Conservation (phyloP, 805 yeast genomes). For the Kodamaea kaohsiungensis region DNA sequence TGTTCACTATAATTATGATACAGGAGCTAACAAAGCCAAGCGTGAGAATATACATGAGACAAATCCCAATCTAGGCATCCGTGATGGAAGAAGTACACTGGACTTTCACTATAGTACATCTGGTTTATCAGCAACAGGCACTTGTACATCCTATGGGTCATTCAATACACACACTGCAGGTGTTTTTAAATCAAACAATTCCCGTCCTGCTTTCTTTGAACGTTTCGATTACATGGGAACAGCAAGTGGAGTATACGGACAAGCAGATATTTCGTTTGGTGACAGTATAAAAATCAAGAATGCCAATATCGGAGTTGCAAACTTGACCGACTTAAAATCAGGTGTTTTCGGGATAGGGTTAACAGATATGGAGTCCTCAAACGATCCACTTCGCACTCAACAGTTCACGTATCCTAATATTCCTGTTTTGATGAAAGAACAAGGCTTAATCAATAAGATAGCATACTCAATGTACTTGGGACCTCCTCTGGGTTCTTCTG, state of each 20-base stretch:
- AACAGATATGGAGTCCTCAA: neutral
- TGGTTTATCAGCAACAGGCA: neutral
- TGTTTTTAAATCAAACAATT: neutral
- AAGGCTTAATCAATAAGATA: constrained; percentile 55
- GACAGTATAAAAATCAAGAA: neutral
- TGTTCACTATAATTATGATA: too few relatives aligned
- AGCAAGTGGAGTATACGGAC: neutral
- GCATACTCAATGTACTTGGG: constrained; percentile 67
- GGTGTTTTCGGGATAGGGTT: neutral
- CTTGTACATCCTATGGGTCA: neutral
- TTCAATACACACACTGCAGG: neutral
- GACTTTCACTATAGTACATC: neutral
- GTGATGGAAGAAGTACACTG: neutral
- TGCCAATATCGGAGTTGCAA: neutral
- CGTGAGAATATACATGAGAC: too few relatives aligned
- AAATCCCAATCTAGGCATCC: too few relatives aligned
- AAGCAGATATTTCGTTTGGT: neutral
- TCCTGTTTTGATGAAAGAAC: constrained; percentile 58
- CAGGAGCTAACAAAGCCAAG: too few relatives aligned
- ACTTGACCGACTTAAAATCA: neutral
- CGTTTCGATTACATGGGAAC: neutral
- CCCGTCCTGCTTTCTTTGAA: neutral
- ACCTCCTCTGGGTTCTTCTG: constrained; percentile 39
- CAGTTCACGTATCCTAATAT: constrained; percentile 24
- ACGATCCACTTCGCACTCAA: neutral